Conservation (phyloP, 1,284 basidiomycete species). For the Irpex lacteus region DNA sequence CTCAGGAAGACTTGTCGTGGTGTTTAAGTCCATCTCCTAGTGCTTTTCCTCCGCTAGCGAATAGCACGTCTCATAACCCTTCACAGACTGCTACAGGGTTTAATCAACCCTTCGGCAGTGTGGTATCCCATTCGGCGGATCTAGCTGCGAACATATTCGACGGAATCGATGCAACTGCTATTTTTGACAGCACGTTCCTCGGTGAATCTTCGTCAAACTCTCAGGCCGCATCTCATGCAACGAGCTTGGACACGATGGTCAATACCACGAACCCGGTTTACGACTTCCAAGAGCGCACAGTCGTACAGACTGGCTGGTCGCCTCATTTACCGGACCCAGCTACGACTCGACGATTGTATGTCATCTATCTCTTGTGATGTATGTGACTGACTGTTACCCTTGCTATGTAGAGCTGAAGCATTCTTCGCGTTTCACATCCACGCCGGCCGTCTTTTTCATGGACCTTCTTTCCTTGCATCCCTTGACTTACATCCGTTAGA, state of each 20-base stretch:
- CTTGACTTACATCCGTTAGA: constrained; percentile 64
- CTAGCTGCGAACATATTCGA: background rate
- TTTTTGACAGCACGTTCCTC: background rate
- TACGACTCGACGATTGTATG: constrained; percentile 62
- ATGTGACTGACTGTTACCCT: background rate
- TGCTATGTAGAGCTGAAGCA: constrained; percentile 52
- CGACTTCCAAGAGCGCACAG: background rate
- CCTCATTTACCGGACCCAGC: constrained; percentile 55
- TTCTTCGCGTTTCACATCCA: constrained; percentile 75
- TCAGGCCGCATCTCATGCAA: background rate
- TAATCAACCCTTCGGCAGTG: background rate
- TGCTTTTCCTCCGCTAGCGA: background rate
- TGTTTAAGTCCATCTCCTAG: background rate
- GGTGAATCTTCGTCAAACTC: background rate
- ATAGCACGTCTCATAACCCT: background rate
- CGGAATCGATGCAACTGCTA: background rate
- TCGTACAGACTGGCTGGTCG: constrained; percentile 44
- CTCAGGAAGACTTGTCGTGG: background rate
- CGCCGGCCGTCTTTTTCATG: constrained; percentile 63
- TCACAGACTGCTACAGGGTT: background rate
- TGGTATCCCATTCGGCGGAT: background rate
- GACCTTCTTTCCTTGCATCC: constrained; percentile 57
- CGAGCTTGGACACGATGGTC: background rate
- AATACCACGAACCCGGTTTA: background rate
- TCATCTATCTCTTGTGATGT: background rate